Evolutionary conservation across 2,329 filamentous ascomycete species (phyloP).

Genomic region (Aureobasidium sp.): DNA sequence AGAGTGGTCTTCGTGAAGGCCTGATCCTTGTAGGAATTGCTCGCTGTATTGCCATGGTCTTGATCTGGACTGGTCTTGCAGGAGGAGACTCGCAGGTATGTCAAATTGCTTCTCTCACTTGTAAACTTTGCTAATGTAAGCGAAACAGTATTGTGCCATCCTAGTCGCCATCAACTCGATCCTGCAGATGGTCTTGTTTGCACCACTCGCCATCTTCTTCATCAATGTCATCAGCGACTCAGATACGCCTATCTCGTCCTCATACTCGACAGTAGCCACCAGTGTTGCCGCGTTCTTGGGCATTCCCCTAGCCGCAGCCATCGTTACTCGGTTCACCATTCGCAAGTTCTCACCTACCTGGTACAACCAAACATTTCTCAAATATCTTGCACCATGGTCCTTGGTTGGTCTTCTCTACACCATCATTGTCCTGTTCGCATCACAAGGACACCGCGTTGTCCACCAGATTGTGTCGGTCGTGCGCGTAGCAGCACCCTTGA

Average conservation of each 20-base stretch:
- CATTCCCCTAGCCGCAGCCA: slow-evolving; percentile 71
- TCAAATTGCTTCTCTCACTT: neutral
- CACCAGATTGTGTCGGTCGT: slow-evolving; percentile 78
- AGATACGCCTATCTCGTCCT: slow-evolving; percentile 29
- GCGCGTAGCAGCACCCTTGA: slow-evolving; percentile 69
- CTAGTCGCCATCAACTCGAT: slow-evolving; percentile 44
- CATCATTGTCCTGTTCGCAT: slow-evolving; percentile 77
- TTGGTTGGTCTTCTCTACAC: slow-evolving; percentile 81
- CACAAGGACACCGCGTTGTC: slow-evolving; percentile 68
- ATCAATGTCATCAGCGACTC: slow-evolving; percentile 58
- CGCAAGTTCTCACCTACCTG: slow-evolving; percentile 49
- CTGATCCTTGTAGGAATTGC: slow-evolving; percentile 77
- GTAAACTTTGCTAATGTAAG: neutral
- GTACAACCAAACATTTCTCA: slow-evolving; percentile 66
- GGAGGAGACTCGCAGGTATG: slow-evolving; percentile 59
- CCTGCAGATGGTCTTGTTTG: slow-evolving; percentile 42
- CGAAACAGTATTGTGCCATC: slow-evolving; percentile 58
- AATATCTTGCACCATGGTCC: slow-evolving; percentile 63
- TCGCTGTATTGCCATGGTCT: slow-evolving; percentile 80
- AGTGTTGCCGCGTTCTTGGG: slow-evolving; percentile 78
- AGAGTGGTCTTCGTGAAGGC: slow-evolving; percentile 47
- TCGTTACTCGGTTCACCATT: slow-evolving; percentile 64
- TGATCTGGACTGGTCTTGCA: slow-evolving; percentile 73
- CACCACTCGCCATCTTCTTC: slow-evolving; percentile 42
- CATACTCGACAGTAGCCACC: slow-evolving; percentile 63